Evolutionary conservation across 2,329 filamentous ascomycete genomes (phyloP).

Genomic region (Beauveria pseudobassiana): DNA sequence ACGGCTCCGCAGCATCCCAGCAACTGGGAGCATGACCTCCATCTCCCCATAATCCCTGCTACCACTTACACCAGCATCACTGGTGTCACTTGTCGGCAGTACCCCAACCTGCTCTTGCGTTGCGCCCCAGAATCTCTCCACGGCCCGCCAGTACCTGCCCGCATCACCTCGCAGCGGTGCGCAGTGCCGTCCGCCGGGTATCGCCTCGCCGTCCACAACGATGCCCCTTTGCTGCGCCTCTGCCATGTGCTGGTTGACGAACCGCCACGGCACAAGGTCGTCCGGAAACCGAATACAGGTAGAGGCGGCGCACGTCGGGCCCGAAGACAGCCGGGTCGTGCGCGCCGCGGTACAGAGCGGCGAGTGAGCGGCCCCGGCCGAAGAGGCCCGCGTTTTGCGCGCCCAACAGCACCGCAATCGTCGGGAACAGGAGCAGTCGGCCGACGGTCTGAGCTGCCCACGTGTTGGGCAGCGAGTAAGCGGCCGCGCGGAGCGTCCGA

Average conservation of each 20-base stretch:
- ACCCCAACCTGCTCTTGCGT: neutral
- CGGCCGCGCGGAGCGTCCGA: neutral
- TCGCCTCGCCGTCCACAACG: neutral
- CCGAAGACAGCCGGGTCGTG: conserved; percentile 5
- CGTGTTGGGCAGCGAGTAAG: conserved; percentile 5
- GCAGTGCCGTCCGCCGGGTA: conserved; percentile 6
- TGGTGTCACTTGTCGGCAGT: neutral
- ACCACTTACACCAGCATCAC: neutral
- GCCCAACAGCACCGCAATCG: conserved; percentile 2
- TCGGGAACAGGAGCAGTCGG: conserved; percentile 5
- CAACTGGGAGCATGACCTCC: neutral
- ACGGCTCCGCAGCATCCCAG: neutral
- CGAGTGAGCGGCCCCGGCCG: neutral
- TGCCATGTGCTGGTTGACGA: conserved; percentile 6
- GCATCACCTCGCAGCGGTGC: neutral
- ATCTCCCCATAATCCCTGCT: neutral
- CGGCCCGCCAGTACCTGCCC: conserved; percentile 7
- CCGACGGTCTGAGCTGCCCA: conserved; percentile 5
- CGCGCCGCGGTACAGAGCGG: neutral
- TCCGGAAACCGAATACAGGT: conserved; percentile 8
- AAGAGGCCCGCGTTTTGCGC: neutral
- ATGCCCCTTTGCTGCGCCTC: conserved; percentile 6
- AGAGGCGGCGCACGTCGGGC: neutral
- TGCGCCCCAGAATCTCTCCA: conserved; percentile 2
- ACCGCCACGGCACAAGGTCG: conserved; percentile 1